Percentiles rank a stretch among this genome's conserved stretches.
Conservation (phyloP, 805 yeast genomes). For the Isabelozyma rhagii region DNA sequence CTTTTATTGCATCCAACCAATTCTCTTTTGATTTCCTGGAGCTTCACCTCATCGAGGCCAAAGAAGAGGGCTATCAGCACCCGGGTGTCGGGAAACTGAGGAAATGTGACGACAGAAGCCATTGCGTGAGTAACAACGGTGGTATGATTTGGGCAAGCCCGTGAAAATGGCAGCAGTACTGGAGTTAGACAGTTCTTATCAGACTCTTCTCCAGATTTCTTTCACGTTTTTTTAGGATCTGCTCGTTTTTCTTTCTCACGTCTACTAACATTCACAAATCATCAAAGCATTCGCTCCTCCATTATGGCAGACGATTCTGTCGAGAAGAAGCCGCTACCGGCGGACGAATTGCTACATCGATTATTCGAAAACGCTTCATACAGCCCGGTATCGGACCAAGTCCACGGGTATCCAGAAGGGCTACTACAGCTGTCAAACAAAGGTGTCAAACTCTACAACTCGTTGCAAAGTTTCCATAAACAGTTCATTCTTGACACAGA, state of each 20-base stretch:
- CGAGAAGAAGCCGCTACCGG: not conserved
- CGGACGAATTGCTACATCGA: not conserved
- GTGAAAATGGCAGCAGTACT: no score
- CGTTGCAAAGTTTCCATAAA: conserved; percentile 31
- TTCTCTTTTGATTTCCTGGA: conserved; percentile 41
- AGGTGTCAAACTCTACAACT: conserved; percentile 27
- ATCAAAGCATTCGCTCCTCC: not conserved
- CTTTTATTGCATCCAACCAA: conserved; percentile 43
- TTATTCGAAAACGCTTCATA: conserved; percentile 1
- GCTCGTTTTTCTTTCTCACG: no score
- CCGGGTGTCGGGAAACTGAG: conserved; percentile 43
- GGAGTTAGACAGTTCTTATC: no score
- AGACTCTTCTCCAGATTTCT: no score
- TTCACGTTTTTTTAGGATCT: no score
- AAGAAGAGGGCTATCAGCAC: conserved; percentile 44
- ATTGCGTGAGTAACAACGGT: not conserved
- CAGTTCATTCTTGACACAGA: conserved; percentile 25
- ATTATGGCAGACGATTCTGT: not conserved
- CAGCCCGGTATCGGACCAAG: not conserved
- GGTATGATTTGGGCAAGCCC: no score
- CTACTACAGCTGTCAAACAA: conserved; percentile 27
- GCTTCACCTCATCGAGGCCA: conserved; percentile 36
- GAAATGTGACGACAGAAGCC: conserved; percentile 19
- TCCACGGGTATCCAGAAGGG: conserved; percentile 25
- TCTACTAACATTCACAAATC: no score